Evolutionary conservation across 1,139 yeast species (phyloP), one percentile per base, ranked within the genome.

Genomic region (Geotrichum carabidarum): DNA sequence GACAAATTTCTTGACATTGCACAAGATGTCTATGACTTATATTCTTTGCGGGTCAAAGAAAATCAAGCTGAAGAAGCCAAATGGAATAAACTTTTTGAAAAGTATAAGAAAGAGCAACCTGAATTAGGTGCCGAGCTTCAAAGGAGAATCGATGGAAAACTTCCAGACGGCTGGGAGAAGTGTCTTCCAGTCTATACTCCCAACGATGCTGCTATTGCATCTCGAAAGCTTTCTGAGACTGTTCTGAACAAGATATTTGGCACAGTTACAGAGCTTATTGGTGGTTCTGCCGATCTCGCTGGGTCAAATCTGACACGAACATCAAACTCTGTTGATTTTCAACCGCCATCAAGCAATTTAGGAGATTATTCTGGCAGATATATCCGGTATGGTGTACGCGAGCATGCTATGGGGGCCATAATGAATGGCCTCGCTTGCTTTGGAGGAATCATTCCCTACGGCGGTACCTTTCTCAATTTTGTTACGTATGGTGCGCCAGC

Each of bases 371-470:
- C 82, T 59, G 99, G 99, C 72, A 86, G 97, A 73, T 93, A 93
- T 78, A 81, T 93, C 74, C 86, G 98, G 78, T 93, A 86, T 74
- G 99, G 99, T 83, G 97, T 93, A 62, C 88, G 99, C 77, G 99
- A 93, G 79, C 99, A 94, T 77, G 98, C 90, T 74, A 91, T 93
- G 98, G 97, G 97, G 76, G 98, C 98, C 63, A 87, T 93, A 72
- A 82, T 93, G 84, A 93, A 93, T 75, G 99, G 99, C 84, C 86
- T 93, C 67, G 81, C 94, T 62, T 97, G 97, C 52, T 94, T 79
- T 70, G 99, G 99, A 76, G 89, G 89, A 79, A 83, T 80, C 79
- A 87, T 85, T 75, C 86, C 91, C 66, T 91, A 83, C 77, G 97
- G 96, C 74, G 99, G 96, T 76, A 93, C 99, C 68, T 93, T 93